A percentile compares a stretch with the other conserved stretches of the same genome.
These are phyloP conservation scores for Syzygium aromaticum DNA, from an alignment of 345 rosid genomes.

Conservation along the genomic window DNA sequence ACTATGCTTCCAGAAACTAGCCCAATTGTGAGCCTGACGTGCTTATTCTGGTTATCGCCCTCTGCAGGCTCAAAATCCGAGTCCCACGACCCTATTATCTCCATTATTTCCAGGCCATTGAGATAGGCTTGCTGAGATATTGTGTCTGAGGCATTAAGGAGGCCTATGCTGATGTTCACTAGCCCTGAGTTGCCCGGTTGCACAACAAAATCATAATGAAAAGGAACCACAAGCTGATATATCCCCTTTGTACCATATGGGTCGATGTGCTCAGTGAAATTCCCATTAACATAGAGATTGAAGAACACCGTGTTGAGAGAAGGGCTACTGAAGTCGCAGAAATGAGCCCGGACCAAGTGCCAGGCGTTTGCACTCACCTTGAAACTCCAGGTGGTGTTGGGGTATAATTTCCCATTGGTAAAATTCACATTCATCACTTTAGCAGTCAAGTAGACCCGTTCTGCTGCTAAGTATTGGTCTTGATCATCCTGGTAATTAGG, in stretches of 20 bases:
- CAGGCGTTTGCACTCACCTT: slow-evolving; percentile 21
- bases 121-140: slow-evolving; percentile 3
- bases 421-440: slow-evolving; percentile 7
- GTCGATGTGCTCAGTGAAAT: slow-evolving; percentile 5
- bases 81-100: slow-evolving; percentile 15
- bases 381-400: slow-evolving; percentile 42
- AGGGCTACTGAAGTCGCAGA: slow-evolving; percentile 28
- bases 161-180: slow-evolving; percentile 24
- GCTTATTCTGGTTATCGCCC: neutral
- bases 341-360: slow-evolving; percentile 45
- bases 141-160: neutral
- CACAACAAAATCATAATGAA: slow-evolving; percentile 28
- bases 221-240: slow-evolving; percentile 9
- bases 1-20: slow-evolving; percentile 16
- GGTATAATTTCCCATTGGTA: neutral
- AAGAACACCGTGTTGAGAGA: neutral
- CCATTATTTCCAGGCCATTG: slow-evolving; percentile 53
- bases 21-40: slow-evolving; percentile 10
- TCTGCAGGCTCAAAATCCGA: neutral
- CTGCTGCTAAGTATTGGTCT: slow-evolving; percentile 6
- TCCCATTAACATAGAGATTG: slow-evolving; percentile 27
- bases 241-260: neutral
- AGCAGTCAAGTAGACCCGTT: slow-evolving; percentile 32
- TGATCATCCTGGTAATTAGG: neutral
- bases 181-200: slow-evolving; percentile 33